Evolutionary conservation across 2,329 filamentous ascomycete species (phyloP).

Genomic region (Macrophomina pseudophaseolina): DNA sequence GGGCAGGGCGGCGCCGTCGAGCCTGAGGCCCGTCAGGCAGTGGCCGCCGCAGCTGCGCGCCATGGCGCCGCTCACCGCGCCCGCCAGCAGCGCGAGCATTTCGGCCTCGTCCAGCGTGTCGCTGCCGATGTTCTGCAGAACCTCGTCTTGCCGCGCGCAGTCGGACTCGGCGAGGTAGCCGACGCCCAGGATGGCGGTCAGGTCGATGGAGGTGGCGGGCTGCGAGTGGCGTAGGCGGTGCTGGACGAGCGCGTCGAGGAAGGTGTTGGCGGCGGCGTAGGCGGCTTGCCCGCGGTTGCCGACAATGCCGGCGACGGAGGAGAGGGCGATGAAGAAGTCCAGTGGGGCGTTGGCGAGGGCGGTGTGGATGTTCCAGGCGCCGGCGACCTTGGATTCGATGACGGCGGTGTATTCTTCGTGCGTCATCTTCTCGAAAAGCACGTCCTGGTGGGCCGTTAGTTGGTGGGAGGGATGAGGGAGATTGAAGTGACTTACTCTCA

Average conservation of each 20-base stretch:
- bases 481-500: conserved; percentile 28
- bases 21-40: conserved; percentile 18
- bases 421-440: conserved; percentile 23
- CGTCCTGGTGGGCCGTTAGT: not conserved
- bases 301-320: conserved; percentile 30
- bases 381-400: conserved; percentile 36
- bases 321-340: conserved; percentile 31
- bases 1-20: not conserved
- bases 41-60: conserved; percentile 9
- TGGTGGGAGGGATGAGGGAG: too few species aligned
- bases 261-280: conserved; percentile 40
- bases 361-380: conserved; percentile 36
- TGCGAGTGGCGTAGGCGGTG: conserved; percentile 31
- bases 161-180: conserved; percentile 30
- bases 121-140: conserved; percentile 24
- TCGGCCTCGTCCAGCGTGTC: conserved; percentile 21
- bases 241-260: conserved; percentile 37
- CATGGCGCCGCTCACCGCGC: not conserved
- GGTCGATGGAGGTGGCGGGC: conserved; percentile 26
- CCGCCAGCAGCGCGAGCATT: conserved; percentile 24
- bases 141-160: not conserved
- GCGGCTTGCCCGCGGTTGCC: conserved; percentile 36
- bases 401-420: conserved; percentile 30
- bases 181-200: conserved; percentile 36
- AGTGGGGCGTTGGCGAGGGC: conserved; percentile 33